These are phyloP conservation scores for Pseudohyphozyma bogoriensis DNA, from an alignment of 768 basidiomycete genomes.

Conservation along the genomic window DNA sequence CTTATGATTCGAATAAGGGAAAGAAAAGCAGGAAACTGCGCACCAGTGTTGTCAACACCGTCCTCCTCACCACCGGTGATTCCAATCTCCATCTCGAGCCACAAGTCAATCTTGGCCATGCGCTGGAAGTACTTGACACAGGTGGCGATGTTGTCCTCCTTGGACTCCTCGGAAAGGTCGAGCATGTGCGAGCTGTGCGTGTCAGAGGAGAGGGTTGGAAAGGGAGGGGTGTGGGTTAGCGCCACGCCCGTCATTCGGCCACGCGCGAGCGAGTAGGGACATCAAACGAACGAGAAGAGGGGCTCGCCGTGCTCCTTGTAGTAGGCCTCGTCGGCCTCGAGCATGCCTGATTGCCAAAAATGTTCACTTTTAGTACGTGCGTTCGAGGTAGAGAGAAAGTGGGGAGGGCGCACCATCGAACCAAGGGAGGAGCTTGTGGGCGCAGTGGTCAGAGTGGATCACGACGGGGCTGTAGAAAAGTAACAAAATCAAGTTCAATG, in stretches of 20 bases:
- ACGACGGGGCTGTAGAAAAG: conserved; percentile 80
- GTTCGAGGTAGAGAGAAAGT: neutral
- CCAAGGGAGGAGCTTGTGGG: conserved; percentile 95
- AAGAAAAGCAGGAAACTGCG: neutral
- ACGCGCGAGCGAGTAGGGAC: neutral
- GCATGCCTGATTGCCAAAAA: conserved; percentile 51
- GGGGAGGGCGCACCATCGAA: conserved; percentile 55
- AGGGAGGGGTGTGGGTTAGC: neutral
- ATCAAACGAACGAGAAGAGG: conserved; percentile 53
- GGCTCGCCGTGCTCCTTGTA: conserved; percentile 77
- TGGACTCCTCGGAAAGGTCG: conserved; percentile 74
- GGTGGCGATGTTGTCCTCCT: conserved; percentile 82
- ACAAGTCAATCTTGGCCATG: conserved; percentile 80
- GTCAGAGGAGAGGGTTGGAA: too few species aligned
- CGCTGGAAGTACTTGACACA: conserved; percentile 92
- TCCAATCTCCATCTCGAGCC: conserved; percentile 99
- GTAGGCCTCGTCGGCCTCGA: conserved; percentile 86
- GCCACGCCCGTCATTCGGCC: neutral
- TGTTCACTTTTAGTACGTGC: neutral
- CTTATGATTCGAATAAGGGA: too few species aligned
- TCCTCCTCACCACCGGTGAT: conserved; percentile 99
- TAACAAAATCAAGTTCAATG: neutral
- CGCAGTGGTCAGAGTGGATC: conserved; percentile 97
- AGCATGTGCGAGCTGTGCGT: conserved; percentile 76
- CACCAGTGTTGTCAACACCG: conserved; percentile 84